phyloP scores from a whole-genome alignment of 805 yeast species.

The Starmerella sirachaensis region DNA sequence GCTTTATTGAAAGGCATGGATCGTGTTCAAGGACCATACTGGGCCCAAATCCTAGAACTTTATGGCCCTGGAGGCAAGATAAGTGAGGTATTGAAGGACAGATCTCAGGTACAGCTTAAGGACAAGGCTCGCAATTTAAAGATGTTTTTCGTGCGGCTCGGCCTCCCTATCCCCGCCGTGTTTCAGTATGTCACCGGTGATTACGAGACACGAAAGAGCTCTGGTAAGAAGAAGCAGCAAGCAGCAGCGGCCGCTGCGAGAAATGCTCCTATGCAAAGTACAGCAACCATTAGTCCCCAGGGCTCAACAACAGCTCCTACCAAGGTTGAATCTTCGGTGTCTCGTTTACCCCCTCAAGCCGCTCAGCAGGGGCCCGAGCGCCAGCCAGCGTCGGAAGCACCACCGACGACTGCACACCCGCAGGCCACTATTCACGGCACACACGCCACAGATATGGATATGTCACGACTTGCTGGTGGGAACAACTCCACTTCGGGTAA shows the following conservation, averaged over 20 bases:
- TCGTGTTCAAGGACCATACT: constrained; percentile 69
- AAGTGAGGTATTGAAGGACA: constrained; percentile 69
- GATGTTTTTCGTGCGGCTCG: constrained; percentile 65
- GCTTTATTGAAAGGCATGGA: constrained; percentile 73
- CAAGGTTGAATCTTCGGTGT: too few species aligned
- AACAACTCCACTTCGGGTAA: too few species aligned
- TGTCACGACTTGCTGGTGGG: too few species aligned
- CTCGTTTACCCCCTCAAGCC: too few species aligned
- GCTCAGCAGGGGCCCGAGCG: too few species aligned
- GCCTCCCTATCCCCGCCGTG: constrained; percentile 67
- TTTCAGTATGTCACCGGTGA: constrained; percentile 81
- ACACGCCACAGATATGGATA: too few species aligned
- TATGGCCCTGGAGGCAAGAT: constrained; percentile 89
- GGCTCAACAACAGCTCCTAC: too few species aligned
- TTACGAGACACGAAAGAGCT: constrained; percentile 21
- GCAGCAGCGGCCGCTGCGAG: neutral
- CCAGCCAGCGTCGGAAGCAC: too few species aligned
- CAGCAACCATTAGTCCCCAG: too few species aligned
- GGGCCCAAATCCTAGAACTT: constrained; percentile 83
- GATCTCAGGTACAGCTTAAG: constrained; percentile 84
- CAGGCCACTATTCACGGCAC: too few species aligned
- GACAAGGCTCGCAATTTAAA: constrained; percentile 97
- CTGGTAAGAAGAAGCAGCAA: constrained; percentile 15
- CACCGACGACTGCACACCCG: too few species aligned
- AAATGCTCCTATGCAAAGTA: neutral